These are phyloP conservation scores for Penicillium sumatraense DNA, from an alignment of 2,329 filamentous ascomycete species.

Conservation along the genomic window DNA sequence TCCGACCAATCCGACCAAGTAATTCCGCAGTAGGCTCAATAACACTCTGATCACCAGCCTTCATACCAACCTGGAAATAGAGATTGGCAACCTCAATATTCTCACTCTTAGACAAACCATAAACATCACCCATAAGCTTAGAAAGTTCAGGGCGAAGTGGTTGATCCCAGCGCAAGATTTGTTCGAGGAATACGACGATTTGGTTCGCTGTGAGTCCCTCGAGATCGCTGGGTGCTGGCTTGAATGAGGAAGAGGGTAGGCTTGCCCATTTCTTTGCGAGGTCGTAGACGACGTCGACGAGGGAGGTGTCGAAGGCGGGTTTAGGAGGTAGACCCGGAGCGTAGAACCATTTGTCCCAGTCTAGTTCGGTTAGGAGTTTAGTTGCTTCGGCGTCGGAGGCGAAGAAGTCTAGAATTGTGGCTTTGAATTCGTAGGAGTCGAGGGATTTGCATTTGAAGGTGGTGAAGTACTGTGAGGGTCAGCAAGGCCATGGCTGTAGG, in stretches of 20 bases:
- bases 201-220: slow-evolving; percentile 81
- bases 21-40: slow-evolving; percentile 75
- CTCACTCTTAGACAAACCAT: slow-evolving; percentile 72
- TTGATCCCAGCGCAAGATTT: slow-evolving; percentile 69
- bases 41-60: slow-evolving; percentile 69
- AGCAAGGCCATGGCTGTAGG: not conserved
- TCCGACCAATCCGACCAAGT: slow-evolving; percentile 81
- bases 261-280: slow-evolving; percentile 82
- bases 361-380: slow-evolving; percentile 70
- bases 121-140: slow-evolving; percentile 73
- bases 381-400: slow-evolving; percentile 64
- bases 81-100: slow-evolving; percentile 86
- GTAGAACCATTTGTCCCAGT: slow-evolving; percentile 92
- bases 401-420: slow-evolving; percentile 86
- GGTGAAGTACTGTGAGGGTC: slow-evolving; percentile 69
- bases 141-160: slow-evolving; percentile 69
- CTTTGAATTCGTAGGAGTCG: slow-evolving; percentile 92
- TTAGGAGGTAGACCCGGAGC: slow-evolving; percentile 86
- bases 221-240: slow-evolving; percentile 71
- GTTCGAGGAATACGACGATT: slow-evolving; percentile 86
- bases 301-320: slow-evolving; percentile 84
- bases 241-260: slow-evolving; percentile 51
- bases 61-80: slow-evolving; percentile 79
- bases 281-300: slow-evolving; percentile 83
- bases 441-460: slow-evolving; percentile 84